Base-by-base conservation (phyloP, 306 rosid species). In the Carpinus fangiana region DNA sequence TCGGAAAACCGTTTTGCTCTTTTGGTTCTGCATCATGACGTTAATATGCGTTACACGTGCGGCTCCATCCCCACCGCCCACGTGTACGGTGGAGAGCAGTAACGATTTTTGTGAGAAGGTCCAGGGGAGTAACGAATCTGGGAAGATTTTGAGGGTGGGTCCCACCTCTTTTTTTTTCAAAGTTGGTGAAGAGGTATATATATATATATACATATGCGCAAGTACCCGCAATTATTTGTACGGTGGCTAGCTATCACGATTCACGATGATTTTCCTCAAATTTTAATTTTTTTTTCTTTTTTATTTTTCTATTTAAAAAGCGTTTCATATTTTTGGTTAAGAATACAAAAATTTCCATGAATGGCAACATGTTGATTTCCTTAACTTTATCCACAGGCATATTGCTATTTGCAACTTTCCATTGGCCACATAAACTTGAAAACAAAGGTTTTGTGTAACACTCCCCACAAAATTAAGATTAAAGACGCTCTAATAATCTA, bases 321-420 rank as follows among this genome's bases (percentile, higher is more conserved):
- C 34, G 34, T 31, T 31, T 2, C 34, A 31, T 31, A 31, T 31
- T 31, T 31, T 31, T 1, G 34, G 34, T 3, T 46, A 65, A 51
- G 71, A 56, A 45, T 68, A 20, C 9, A 11, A 64, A 56, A 74
- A 92, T 79, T 66, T 92, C 98, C 98, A 94, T 94, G 38, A 94
- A 86, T 7, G 98, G 92, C 78, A 90, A 76, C 74, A 90, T 90
- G 91, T 87, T 90, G 21, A 23, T 84, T 81, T 92, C 95, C 88
- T 73, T 90, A 51, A 94, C 90, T 85, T 87, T 85, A 52, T 92
- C 97, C 86, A 92, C 92, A 23, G 96, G 97, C 93, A 87, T 79
- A 87, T 79, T 31, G 93, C 86, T 7, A 90, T 77, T 74, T 92
- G 93, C 76, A 92, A 82, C 88, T 81, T 92, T 78, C 97, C 98